Evolutionary conservation across 192 early-diverging fungal species (phyloP).

Genomic region (Coemansia aciculifera): DNA sequence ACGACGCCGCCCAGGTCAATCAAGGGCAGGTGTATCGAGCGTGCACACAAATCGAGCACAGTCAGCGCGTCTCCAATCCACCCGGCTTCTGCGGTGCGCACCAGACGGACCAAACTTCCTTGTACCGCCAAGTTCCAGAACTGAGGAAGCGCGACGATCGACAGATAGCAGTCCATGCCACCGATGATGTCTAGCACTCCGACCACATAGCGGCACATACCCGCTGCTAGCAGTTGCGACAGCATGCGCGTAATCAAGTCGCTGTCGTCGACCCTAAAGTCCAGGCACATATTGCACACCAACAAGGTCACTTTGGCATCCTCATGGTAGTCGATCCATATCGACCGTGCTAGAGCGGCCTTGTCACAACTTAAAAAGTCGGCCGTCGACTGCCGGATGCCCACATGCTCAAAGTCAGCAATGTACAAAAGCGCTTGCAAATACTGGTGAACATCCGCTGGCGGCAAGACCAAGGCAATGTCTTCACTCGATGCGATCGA

Average conservation of each 20-base stretch:
- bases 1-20: constrained; percentile 20
- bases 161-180: constrained; percentile 22
- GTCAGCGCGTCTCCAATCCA: constrained; percentile 26
- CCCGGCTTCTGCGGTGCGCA: neutral
- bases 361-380: constrained; percentile 70
- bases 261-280: constrained; percentile 64
- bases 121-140: constrained; percentile 43
- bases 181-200: constrained; percentile 57
- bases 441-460: constrained; percentile 51
- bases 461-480: constrained; percentile 38
- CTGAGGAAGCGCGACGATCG: constrained; percentile 19
- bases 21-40: constrained; percentile 29
- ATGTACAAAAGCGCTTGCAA: constrained; percentile 66
- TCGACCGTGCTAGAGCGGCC: constrained; percentile 63
- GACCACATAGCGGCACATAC: constrained; percentile 54
- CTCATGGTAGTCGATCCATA: constrained; percentile 66
- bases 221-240: constrained; percentile 43
- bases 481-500: constrained; percentile 54
- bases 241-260: constrained; percentile 64
- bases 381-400: constrained; percentile 57
- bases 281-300: constrained; percentile 73
- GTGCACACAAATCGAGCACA: constrained; percentile 34
- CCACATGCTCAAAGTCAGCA: constrained; percentile 70
- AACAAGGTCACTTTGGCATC: constrained; percentile 61
- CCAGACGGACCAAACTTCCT: constrained; percentile 16